Percentiles rank a stretch among this genome's conserved stretches.
Evolutionary conservation across 192 early-diverging fungal genomes (phyloP).

Genomic region (Backusella tarrabulga): DNA sequence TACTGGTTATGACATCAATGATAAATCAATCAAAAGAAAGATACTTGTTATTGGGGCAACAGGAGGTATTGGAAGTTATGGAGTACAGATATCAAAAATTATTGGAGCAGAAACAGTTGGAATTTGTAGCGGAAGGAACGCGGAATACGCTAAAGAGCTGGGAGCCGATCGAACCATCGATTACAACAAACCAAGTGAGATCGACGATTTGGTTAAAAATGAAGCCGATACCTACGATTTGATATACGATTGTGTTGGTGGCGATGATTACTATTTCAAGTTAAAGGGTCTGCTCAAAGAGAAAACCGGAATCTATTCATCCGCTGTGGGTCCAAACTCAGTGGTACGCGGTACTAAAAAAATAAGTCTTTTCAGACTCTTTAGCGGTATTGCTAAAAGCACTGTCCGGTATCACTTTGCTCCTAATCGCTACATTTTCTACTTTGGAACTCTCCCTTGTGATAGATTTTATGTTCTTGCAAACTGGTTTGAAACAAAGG

Average conservation of each 20-base stretch:
- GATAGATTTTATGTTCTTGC: neutral
- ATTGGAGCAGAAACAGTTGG: constrained; percentile 41
- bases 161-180: constrained; percentile 60
- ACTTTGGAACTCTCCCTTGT: neutral
- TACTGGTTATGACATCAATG: neutral
- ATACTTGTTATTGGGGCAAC: constrained; percentile 50
- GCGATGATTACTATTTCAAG: constrained; percentile 16
- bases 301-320: neutral
- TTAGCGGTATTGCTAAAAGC: neutral
- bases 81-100: constrained; percentile 50
- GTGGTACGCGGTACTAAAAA: neutral
- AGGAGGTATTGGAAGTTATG: constrained; percentile 47
- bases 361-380: neutral
- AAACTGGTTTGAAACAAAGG: neutral
- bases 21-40: constrained; percentile 6
- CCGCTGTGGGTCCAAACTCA: constrained; percentile 10
- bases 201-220: constrained; percentile 1
- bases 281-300: neutral
- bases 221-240: constrained; percentile 37
- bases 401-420: neutral
- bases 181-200: constrained; percentile 46
- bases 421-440: neutral
- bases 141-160: constrained; percentile 34
- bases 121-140: constrained; percentile 48
- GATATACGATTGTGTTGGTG: constrained; percentile 42